These are phyloP conservation scores for Erysiphe neolycopersici DNA, from an alignment of 2,329 filamentous ascomycete genomes.

Conservation along the genomic window DNA sequence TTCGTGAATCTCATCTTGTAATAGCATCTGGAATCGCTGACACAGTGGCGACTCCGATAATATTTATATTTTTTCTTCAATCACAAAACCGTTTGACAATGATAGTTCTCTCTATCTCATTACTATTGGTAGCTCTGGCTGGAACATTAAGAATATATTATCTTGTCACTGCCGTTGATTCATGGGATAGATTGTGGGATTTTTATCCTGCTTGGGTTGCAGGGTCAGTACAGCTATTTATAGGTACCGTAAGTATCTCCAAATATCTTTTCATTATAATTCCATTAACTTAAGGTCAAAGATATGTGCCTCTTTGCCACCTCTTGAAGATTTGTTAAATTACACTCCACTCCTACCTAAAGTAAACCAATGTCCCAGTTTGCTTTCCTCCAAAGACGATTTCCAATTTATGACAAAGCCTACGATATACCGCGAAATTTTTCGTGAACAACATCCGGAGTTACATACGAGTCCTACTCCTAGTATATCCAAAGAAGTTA, in stretches of 20 bases:
- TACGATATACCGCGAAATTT: neutral
- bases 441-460: neutral
- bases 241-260: neutral
- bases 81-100: neutral
- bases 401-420: neutral
- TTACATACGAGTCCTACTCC: neutral
- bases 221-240: neutral
- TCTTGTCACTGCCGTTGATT: neutral
- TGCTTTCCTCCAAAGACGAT: neutral
- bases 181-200: neutral
- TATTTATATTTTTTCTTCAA: neutral
- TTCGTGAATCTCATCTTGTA: neutral
- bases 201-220: neutral
- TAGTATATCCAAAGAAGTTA: neutral
- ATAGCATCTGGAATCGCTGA: neutral
- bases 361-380: neutral
- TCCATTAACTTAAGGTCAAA: neutral
- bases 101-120: neutral
- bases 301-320: neutral
- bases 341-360: neutral
- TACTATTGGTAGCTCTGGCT: neutral
- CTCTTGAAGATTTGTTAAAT: neutral
- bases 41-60: neutral
- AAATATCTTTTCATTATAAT: neutral
- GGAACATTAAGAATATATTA: neutral